phyloP scores from a whole-genome alignment of 805 yeast species.

The Vanderwaltozyma verrucispora region DNA sequence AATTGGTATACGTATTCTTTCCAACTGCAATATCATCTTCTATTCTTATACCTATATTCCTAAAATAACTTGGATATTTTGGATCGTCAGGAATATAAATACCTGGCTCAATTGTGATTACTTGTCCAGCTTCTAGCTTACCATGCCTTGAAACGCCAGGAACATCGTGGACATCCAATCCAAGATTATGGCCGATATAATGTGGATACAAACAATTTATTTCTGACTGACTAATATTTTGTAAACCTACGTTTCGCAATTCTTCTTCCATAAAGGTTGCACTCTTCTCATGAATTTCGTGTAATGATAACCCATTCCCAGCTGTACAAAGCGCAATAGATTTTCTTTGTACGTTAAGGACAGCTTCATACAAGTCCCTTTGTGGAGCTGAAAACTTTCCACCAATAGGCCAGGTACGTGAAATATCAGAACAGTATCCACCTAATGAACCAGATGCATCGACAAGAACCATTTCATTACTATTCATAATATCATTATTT shows the following conservation, averaged over 20 bases:
- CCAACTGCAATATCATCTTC: constrained; percentile 92
- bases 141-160: constrained; percentile 52
- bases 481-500: constrained; percentile 70
- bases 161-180: constrained; percentile 81
- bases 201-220: constrained; percentile 70
- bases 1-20: constrained; percentile 39
- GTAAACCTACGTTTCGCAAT: constrained; percentile 63
- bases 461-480: constrained; percentile 76
- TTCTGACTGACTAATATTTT: constrained; percentile 40
- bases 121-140: constrained; percentile 57
- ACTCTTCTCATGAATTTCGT: constrained; percentile 67
- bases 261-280: constrained; percentile 50
- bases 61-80: constrained; percentile 67
- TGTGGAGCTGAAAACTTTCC: constrained; percentile 71
- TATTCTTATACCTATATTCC: constrained; percentile 86
- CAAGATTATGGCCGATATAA: constrained; percentile 90
- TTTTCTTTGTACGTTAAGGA: constrained; percentile 66
- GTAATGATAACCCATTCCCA: constrained; percentile 41
- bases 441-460: constrained; percentile 95
- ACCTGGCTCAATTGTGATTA: constrained; percentile 93
- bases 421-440: constrained; percentile 92
- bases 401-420: constrained; percentile 90
- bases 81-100: constrained; percentile 68
- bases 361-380: constrained; percentile 79
- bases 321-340: constrained; percentile 66